A percentile compares a stretch with the other conserved stretches of the same genome.
phyloP scores from a whole-genome alignment of 495 filamentous ascomycete genomes.

The Amorphotheca resinae region DNA sequence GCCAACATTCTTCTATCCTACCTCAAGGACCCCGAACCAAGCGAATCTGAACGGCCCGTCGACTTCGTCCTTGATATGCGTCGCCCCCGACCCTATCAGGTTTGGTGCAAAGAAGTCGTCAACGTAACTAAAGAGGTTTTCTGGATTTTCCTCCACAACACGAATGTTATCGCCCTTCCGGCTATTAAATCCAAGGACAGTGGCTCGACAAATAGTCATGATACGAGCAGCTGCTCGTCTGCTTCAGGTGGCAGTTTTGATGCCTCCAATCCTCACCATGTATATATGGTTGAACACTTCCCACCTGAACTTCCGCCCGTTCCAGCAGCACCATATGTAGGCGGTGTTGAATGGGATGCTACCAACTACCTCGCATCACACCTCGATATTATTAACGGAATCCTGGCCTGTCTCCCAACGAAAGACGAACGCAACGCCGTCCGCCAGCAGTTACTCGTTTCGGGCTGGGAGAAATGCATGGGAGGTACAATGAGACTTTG shows the following conservation, averaged over 20 bases:
- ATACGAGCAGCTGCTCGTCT: slow-evolving; percentile 8
- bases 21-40: slow-evolving; percentile 66
- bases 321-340: slow-evolving; percentile 90
- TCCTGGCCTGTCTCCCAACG: slow-evolving; percentile 73
- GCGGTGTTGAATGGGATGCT: slow-evolving; percentile 97
- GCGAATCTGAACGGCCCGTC: slow-evolving; percentile 60
- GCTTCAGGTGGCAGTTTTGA: slow-evolving; percentile 7
- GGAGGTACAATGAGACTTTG: slow-evolving; percentile 74
- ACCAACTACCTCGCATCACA: slow-evolving; percentile 91
- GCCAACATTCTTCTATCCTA: slow-evolving; percentile 61
- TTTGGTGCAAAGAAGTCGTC: slow-evolving; percentile 86
- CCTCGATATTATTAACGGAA: slow-evolving; percentile 82
- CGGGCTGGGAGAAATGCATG: slow-evolving; percentile 86
- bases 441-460: slow-evolving; percentile 62
- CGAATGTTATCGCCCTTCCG: slow-evolving; percentile 69
- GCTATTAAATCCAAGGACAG: slow-evolving; percentile 4
- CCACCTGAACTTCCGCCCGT: slow-evolving; percentile 81
- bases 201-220: slow-evolving; percentile 1
- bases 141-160: slow-evolving; percentile 94
- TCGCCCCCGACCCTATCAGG: slow-evolving; percentile 72
- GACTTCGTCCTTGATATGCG: slow-evolving; percentile 84
- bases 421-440: slow-evolving; percentile 62
- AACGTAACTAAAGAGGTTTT: slow-evolving; percentile 97
- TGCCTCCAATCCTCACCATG: slow-evolving; percentile 7
- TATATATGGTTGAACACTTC: slow-evolving; percentile 64